phyloP scores from a whole-genome alignment of 257 asterid species.

The Solanum appendiculatum region DNA sequence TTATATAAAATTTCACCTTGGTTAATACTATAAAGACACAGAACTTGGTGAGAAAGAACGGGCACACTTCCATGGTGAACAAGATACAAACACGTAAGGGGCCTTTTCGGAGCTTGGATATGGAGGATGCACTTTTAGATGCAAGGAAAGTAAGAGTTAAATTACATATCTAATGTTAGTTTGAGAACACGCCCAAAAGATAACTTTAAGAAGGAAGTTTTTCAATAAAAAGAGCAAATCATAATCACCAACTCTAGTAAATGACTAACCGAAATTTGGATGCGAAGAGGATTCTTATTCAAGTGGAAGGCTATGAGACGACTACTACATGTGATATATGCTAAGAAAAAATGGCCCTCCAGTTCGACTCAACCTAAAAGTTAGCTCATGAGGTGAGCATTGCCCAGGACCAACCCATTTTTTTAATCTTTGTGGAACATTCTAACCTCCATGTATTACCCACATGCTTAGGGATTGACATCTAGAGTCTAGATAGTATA shows the following conservation, averaged over 20 bases:
- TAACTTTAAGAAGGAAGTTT: neutral
- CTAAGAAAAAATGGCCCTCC: neutral
- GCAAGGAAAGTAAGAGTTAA: neutral
- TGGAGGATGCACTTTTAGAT: neutral
- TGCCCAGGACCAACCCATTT: neutral
- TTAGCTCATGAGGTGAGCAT: neutral
- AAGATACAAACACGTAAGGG: neutral
- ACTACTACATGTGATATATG: neutral
- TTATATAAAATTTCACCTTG: neutral
- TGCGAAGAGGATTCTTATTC: neutral
- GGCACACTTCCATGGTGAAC: neutral
- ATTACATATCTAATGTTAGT: neutral
- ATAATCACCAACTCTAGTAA: neutral
- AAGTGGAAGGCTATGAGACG: neutral
- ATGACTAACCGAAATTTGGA: neutral
- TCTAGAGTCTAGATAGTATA: neutral
- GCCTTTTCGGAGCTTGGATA: neutral
- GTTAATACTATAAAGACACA: neutral
- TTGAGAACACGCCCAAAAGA: neutral
- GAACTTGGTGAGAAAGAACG: neutral
- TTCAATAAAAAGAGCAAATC: neutral
- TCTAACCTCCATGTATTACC: neutral
- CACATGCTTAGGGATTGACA: neutral
- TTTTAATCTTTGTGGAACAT: neutral
- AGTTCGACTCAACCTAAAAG: neutral